Conservation (phyloP, 106 monocot species). For the Dendrobium catenatum region DNA sequence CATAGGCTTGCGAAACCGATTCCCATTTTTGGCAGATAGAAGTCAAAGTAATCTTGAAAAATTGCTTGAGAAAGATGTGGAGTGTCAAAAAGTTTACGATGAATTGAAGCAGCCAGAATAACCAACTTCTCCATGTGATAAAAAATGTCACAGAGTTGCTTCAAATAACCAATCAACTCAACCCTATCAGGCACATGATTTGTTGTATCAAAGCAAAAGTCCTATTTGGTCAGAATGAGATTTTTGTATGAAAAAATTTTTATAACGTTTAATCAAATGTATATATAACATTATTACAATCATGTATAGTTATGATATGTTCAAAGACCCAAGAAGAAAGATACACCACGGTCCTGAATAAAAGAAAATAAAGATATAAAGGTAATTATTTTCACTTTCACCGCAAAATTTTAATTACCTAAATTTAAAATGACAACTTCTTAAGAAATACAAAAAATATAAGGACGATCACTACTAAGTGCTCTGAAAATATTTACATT, state of each 20-base stretch:
- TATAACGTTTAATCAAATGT: not conserved
- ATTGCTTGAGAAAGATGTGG: conserved; percentile 69
- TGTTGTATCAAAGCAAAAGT: conserved; percentile 21
- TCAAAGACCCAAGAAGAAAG: not conserved
- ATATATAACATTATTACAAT: not conserved
- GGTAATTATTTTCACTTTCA: not conserved
- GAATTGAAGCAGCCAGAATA: conserved; percentile 59
- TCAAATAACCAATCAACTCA: conserved; percentile 66
- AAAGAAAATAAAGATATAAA: not conserved
- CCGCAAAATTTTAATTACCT: not conserved
- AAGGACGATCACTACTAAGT: too few species aligned
- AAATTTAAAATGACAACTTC: not conserved
- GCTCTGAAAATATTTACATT: not conserved
- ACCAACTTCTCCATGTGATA: conserved; percentile 76
- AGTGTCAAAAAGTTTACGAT: conserved; percentile 54
- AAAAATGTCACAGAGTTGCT: conserved; percentile 64
- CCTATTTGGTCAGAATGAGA: not conserved
- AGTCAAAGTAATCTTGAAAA: conserved; percentile 71
- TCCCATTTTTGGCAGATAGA: conserved; percentile 92
- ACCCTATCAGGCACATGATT: conserved; percentile 35
- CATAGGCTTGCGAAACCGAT: conserved; percentile 61
- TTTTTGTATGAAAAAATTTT: not conserved
- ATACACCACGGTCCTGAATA: not conserved
- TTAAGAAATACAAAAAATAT: too few species aligned
- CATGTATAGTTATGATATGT: not conserved